A percentile compares a stretch with the other conserved stretches of the same genome.
Evolutionary conservation across 768 basidiomycete species (phyloP).

Genomic region (Guyanaporus albipodus): DNA sequence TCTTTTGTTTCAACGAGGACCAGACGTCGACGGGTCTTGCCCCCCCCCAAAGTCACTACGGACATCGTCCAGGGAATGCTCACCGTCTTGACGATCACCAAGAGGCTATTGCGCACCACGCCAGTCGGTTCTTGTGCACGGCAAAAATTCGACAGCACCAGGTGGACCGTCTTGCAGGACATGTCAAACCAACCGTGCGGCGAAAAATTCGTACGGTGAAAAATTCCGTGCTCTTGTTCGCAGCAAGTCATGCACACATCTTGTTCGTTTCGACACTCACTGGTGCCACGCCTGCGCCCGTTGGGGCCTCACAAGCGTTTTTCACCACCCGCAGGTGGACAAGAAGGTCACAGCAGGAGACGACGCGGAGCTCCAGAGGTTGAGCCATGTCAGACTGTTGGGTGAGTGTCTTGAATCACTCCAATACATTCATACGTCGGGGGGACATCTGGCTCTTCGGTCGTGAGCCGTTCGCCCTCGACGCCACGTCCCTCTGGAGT

Average conservation of each 20-base stretch:
- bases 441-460: conserved; percentile 18
- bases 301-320: conserved; percentile 16
- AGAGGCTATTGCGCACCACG: neutral
- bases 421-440: conserved; percentile 19
- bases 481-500: neutral
- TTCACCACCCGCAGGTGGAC: conserved; percentile 7
- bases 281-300: conserved; percentile 11
- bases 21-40: conserved; percentile 4
- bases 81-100: conserved; percentile 12
- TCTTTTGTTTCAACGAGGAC: neutral
- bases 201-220: conserved; percentile 31
- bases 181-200: conserved; percentile 19
- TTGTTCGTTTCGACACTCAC: conserved; percentile 24
- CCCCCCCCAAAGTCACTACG: neutral
- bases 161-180: conserved; percentile 4
- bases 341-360: conserved; percentile 2
- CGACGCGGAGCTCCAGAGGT: neutral
- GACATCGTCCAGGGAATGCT: neutral
- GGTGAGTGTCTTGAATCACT: conserved; percentile 34
- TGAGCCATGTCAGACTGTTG: conserved; percentile 14
- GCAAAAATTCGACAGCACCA: conserved; percentile 7
- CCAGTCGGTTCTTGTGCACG: neutral
- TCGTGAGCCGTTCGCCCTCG: conserved; percentile 1
- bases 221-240: conserved; percentile 22
- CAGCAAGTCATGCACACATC: conserved; percentile 19